Evolutionary conservation across 2,329 filamentous ascomycete species (phyloP).

Genomic region (Aspergillus terreus): DNA sequence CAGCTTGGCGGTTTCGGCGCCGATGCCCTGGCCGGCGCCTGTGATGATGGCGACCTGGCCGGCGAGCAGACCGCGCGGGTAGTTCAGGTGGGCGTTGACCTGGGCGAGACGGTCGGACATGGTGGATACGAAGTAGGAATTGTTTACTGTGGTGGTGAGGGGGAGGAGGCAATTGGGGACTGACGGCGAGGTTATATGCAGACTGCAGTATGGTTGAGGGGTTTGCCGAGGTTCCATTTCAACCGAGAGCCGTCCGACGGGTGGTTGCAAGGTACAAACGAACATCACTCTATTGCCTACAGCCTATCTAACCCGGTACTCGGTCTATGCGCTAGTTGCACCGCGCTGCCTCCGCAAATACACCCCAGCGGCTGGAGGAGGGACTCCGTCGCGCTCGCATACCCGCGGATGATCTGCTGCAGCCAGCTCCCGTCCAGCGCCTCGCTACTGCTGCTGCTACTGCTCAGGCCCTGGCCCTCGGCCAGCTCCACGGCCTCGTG

Average conservation of each 20-base stretch:
- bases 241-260: constrained; percentile 5
- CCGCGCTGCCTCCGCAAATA: constrained; percentile 17
- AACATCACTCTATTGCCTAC: too few relatives aligned
- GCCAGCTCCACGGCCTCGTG: constrained; percentile 16
- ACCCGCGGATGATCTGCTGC: constrained; percentile 25
- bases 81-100: constrained; percentile 76
- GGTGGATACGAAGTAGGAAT: not conserved
- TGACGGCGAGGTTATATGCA: not conserved
- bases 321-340: constrained; percentile 5
- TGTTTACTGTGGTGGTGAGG: not conserved
- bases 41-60: constrained; percentile 86
- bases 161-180: not conserved
- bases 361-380: constrained; percentile 27
- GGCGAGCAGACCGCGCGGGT: constrained; percentile 71
- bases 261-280: not conserved
- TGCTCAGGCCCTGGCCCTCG: not conserved
- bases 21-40: constrained; percentile 81
- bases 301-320: too few relatives aligned
- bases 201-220: not conserved
- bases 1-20: constrained; percentile 74
- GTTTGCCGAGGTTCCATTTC: constrained; percentile 8
- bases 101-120: constrained; percentile 57
- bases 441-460: not conserved
- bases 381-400: constrained; percentile 26
- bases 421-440: constrained; percentile 20